phyloP scores from a whole-genome alignment of 2,329 filamentous ascomycete species.

The Rhinocladiella mackenziei region DNA sequence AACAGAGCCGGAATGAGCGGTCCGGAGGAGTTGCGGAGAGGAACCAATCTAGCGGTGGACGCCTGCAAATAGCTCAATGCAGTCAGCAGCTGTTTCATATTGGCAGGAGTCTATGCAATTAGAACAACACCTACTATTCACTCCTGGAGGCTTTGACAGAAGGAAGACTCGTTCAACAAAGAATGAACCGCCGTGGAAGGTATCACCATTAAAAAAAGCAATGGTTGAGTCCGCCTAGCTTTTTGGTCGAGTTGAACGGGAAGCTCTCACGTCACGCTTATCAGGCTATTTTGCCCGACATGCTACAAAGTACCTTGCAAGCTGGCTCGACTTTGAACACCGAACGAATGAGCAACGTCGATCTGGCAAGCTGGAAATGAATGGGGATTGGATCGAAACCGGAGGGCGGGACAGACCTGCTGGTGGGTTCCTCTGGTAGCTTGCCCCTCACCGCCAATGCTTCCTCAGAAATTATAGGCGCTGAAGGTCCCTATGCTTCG shows the following conservation, averaged over 20 bases:
- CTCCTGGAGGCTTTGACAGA: not conserved
- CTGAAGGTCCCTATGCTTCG: no score
- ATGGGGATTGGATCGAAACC: no score
- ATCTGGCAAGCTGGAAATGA: constrained; percentile 1
- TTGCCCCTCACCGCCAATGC: no score
- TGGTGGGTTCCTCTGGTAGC: no score
- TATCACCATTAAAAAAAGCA: constrained; percentile 20
- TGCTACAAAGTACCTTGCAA: constrained; percentile 1
- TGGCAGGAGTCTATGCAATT: not conserved
- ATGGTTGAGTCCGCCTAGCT: constrained; percentile 17
- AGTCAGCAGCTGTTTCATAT: constrained; percentile 10
- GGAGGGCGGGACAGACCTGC: no score
- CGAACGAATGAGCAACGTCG: constrained; percentile 8
- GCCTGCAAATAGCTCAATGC: constrained; percentile 11
- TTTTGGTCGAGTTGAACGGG: constrained; percentile 11
- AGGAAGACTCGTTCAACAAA: not conserved
- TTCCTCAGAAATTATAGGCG: no score
- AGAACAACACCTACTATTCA: constrained; percentile 3
- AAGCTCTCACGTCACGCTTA: constrained; percentile 27
- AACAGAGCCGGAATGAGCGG: not conserved
- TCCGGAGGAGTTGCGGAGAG: constrained; percentile 9
- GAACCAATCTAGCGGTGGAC: constrained; percentile 11
- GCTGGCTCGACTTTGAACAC: not conserved
- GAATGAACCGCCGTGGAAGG: not conserved
- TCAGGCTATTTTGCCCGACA: constrained; percentile 3